These are phyloP conservation scores for Firmiana major DNA, from an alignment of 345 rosid genomes.

Conservation along the genomic window DNA sequence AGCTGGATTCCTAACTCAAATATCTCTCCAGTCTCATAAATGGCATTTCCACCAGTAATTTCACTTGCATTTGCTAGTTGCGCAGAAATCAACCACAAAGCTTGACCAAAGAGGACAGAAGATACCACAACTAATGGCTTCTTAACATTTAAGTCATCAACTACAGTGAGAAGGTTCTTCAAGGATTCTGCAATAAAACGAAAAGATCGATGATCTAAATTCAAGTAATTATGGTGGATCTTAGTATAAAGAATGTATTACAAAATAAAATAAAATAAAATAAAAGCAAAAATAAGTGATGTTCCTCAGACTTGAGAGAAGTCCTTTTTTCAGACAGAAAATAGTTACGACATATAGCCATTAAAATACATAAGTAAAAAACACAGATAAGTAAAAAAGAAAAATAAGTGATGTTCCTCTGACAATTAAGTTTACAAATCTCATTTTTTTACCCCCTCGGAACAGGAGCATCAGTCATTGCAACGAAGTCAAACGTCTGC, in stretches of 20 bases:
- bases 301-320: not conserved
- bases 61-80: conserved; percentile 62
- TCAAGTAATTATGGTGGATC: not conserved
- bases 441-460: not conserved
- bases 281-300: not conserved
- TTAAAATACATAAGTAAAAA: not conserved
- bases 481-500: not conserved
- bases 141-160: conserved; percentile 35
- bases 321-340: not conserved
- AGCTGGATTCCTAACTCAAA: conserved; percentile 93
- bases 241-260: not conserved
- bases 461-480: not conserved
- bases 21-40: conserved; percentile 73
- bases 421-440: not conserved
- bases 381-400: no score
- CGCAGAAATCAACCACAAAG: conserved; percentile 46
- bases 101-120: conserved; percentile 44
- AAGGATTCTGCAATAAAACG: conserved; percentile 36
- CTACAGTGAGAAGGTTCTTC: conserved; percentile 27
- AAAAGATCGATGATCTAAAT: not conserved
- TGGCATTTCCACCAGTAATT: conserved; percentile 32
- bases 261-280: not conserved
- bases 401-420: no score
- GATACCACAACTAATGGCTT: conserved; percentile 35
- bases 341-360: not conserved